These are phyloP conservation scores for Amylocarpus encephaloides DNA, from an alignment of 2,329 filamentous ascomycete species.

Conservation along the genomic window DNA sequence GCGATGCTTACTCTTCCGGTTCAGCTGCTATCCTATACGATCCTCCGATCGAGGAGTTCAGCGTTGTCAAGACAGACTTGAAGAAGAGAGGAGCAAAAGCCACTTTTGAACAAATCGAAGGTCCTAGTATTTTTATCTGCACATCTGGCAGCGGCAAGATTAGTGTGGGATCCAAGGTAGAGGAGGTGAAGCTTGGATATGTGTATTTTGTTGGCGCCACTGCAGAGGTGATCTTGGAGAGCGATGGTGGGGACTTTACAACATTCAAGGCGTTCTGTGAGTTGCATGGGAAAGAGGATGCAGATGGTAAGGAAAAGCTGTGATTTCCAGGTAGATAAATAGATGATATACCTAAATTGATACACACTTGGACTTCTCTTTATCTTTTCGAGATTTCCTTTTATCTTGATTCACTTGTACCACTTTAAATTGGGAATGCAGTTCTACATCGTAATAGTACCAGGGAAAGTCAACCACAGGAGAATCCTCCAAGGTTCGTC, in stretches of 20 bases:
- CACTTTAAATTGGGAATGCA: too few species aligned
- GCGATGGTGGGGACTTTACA: slow-evolving; percentile 64
- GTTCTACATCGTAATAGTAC: too few species aligned
- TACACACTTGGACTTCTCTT: too few species aligned
- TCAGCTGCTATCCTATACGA: slow-evolving; percentile 76
- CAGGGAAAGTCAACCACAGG: too few species aligned
- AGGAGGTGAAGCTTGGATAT: slow-evolving; percentile 66
- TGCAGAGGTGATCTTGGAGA: slow-evolving; percentile 76
- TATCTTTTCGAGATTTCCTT: too few species aligned
- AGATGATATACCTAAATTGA: not conserved
- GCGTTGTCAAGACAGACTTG: slow-evolving; percentile 74
- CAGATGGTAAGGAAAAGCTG: slow-evolving; percentile 23
- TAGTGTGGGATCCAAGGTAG: slow-evolving; percentile 72
- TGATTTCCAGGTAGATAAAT: slow-evolving; percentile 6
- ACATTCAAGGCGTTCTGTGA: slow-evolving; percentile 96
- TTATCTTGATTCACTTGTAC: too few species aligned
- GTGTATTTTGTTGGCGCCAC: slow-evolving; percentile 85
- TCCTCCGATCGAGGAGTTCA: slow-evolving; percentile 94
- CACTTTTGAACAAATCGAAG: slow-evolving; percentile 79
- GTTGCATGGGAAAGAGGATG: slow-evolving; percentile 45
- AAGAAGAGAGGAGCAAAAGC: slow-evolving; percentile 68
- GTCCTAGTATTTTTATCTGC: slow-evolving; percentile 89
- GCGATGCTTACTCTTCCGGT: slow-evolving; percentile 70
- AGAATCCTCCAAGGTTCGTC: too few species aligned
- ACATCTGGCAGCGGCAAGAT: slow-evolving; percentile 79